Evolutionary conservation across 768 basidiomycete genomes (phyloP), one percentile per base, ranked within the genome.

Genomic region (Clitopilus hobsonii): DNA sequence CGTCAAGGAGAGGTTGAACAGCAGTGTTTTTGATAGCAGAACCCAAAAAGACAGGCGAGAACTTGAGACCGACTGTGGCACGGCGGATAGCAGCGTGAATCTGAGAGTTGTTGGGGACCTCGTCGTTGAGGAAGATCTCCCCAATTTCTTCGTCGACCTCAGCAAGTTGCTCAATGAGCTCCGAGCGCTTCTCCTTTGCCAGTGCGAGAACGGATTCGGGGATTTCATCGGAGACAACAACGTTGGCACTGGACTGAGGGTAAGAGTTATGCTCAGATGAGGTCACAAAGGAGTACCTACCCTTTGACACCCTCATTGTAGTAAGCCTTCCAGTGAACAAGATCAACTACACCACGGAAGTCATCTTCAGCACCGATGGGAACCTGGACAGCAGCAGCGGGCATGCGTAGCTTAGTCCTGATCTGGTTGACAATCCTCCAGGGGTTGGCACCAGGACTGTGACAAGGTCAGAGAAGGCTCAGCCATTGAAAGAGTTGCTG

Each of bases 1-100:
- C 96, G 62, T 99, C 95, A 18, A 99, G 78, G 54, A 98, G 79
- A 16, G 93, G 86, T 66, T 99, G 97, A 5, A 99, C 89, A 32
- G 84, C 93, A 6, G 94, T 95, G 70, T 99, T 99, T 77, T 97
- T 98, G 65, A 98, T 88, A 0, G 97, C 97, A 5, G 94, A 96
- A 36, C 97, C 97, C 56, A 98, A 76, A 74, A 98, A 97, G 52
- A 99, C 97, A 1, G 97, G 97, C 0, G 93, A 90, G 73, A 99
- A 98, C 60, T 89, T 93, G 64, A 94, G 85, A 10, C 79, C 73
- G 62, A 93, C 81, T 1, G 97, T 98, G 2, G 93, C 82, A 29
- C 97, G 91, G 18, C 94, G 86, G 61, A 99, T 88, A 16, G 95
- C 96, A 25, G 77, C 79, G 4, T 84, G 84, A 36, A 99, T 83